A percentile compares a stretch with the other conserved stretches of the same genome.
Conservation (phyloP, 345 rosid genomes). For the Pistacia vera region DNA sequence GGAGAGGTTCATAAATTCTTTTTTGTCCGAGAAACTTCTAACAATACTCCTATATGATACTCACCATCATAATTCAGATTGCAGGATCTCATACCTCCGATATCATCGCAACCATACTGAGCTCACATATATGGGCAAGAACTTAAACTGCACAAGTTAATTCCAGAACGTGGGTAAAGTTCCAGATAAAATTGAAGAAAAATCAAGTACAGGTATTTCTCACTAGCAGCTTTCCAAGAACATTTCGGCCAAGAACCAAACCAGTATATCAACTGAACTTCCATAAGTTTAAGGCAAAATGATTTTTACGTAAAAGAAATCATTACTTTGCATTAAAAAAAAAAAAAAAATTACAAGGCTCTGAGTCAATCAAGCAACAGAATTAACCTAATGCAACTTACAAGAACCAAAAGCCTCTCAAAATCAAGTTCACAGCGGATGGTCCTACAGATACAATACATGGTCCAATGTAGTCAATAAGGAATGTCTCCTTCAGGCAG, state of each 20-base stretch:
- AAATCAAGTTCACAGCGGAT: slow-evolving; percentile 20
- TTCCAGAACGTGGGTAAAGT: background rate
- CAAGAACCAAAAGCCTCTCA: slow-evolving; percentile 15
- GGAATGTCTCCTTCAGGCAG: slow-evolving; percentile 64
- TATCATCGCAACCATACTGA: background rate
- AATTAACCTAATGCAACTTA: slow-evolving; percentile 28
- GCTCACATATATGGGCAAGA: background rate
- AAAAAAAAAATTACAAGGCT: slow-evolving; percentile 18
- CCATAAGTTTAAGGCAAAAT: background rate
- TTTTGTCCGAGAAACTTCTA: background rate
- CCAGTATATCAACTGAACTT: background rate
- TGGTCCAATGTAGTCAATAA: slow-evolving; percentile 31
- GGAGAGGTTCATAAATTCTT: background rate
- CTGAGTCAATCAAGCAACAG: slow-evolving; percentile 15
- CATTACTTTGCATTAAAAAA: slow-evolving; percentile 13
- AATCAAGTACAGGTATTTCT: background rate
- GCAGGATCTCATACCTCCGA: background rate
- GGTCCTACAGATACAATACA: slow-evolving; percentile 22
- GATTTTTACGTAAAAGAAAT: background rate
- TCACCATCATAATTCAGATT: background rate
- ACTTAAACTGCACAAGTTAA: background rate
- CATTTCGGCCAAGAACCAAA: background rate
- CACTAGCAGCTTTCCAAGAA: background rate
- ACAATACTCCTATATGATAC: background rate
- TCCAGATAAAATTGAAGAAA: background rate